These are phyloP conservation scores for Chalaropsis thielavioides DNA, from an alignment of 2,329 filamentous ascomycete species.

Conservation along the genomic window DNA sequence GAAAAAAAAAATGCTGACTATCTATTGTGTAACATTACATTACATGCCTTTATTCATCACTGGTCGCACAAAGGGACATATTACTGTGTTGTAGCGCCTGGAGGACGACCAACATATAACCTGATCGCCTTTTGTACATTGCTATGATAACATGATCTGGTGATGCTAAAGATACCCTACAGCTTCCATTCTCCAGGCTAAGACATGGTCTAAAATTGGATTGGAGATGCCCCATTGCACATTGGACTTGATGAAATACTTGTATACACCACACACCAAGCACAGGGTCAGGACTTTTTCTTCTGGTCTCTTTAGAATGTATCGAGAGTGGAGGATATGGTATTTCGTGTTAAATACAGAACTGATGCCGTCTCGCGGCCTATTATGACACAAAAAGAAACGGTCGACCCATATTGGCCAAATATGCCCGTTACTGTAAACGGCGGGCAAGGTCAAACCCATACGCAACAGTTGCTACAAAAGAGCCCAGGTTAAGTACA, in stretches of 20 bases:
- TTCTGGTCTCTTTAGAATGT: not conserved
- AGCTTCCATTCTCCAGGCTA: too few species aligned
- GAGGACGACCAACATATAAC: too few species aligned
- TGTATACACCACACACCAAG: not conserved
- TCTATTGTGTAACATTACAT: not conserved
- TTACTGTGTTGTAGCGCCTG: too few species aligned
- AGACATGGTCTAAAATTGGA: too few species aligned
- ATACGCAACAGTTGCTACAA: conserved; percentile 60
- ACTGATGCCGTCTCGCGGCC: not conserved
- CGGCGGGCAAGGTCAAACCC: conserved; percentile 57
- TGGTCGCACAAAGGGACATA: not conserved
- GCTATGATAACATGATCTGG: too few species aligned
- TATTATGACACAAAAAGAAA: not conserved
- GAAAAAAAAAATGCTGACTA: not conserved
- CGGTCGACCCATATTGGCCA: too few species aligned
- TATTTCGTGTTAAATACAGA: not conserved
- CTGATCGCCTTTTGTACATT: too few species aligned
- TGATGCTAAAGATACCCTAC: too few species aligned
- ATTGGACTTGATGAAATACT: too few species aligned
- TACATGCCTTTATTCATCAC: not conserved
- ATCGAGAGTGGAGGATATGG: not conserved
- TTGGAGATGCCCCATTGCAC: too few species aligned
- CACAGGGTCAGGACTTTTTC: not conserved
- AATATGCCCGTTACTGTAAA: conserved; percentile 30
- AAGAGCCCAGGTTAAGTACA: conserved; percentile 58